Conservation (phyloP, 1,284 basidiomycete genomes). For the Cryptococcus amylolentus region DNA sequence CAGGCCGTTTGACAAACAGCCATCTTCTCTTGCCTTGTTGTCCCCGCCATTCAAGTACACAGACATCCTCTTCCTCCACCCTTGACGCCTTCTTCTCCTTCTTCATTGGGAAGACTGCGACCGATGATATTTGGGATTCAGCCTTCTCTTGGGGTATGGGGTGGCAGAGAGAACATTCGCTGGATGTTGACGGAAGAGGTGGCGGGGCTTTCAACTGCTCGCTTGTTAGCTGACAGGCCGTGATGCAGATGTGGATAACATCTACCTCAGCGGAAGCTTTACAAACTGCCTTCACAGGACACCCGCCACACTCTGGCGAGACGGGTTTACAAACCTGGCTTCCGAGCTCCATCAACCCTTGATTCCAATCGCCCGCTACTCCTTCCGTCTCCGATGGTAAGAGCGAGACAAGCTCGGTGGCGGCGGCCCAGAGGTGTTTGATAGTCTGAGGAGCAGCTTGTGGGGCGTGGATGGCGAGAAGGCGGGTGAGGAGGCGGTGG, state of each 20-base stretch:
- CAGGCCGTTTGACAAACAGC: conserved; percentile 73
- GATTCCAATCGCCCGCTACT: conserved; percentile 74
- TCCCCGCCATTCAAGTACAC: conserved; percentile 72
- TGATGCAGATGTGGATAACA: background rate
- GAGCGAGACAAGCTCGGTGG: conserved; percentile 62
- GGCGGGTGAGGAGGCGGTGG: conserved; percentile 71
- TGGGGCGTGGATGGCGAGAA: conserved; percentile 74
- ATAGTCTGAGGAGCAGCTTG: conserved; percentile 73
- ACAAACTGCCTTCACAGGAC: conserved; percentile 69
- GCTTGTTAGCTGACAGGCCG: background rate
- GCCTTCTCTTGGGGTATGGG: conserved; percentile 54
- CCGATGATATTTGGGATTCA: conserved; percentile 42
- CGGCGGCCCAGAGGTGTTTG: conserved; percentile 76
- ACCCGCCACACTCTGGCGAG: conserved; percentile 67
- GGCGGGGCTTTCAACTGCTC: conserved; percentile 53
- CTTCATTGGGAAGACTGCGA: conserved; percentile 83
- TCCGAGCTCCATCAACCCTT: conserved; percentile 65
- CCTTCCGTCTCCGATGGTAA: conserved; percentile 40
- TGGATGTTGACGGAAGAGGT: background rate
- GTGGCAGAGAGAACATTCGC: conserved; percentile 65
- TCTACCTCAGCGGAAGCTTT: conserved; percentile 57
- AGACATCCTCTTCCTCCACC: conserved; percentile 80
- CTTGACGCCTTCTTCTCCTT: conserved; percentile 75
- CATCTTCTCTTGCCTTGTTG: conserved; percentile 53
- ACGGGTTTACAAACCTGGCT: conserved; percentile 84